Conservation (phyloP, 495 filamentous ascomycete species). For the Penicillium macrosclerotiorum region DNA sequence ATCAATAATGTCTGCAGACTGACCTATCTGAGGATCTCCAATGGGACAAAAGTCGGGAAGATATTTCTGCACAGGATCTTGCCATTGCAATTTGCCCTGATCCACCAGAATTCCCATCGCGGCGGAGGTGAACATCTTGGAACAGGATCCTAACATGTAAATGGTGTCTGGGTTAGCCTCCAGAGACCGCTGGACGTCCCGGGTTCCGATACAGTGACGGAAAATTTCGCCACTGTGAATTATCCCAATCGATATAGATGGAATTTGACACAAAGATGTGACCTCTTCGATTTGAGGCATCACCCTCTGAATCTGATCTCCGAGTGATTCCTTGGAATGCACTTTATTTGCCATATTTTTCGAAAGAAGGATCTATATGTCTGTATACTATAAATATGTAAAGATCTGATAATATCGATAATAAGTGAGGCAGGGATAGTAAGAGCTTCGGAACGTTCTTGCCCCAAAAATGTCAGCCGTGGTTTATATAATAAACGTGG, state of each 20-base stretch:
- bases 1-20: constrained; percentile 45
- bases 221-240: constrained; percentile 20
- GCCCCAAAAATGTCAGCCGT: too few species aligned
- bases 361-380: too few species aligned
- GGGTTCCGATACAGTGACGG: constrained; percentile 22
- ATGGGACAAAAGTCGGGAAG: constrained; percentile 23
- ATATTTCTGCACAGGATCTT: constrained; percentile 14
- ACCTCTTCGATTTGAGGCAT: too few species aligned
- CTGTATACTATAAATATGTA: too few species aligned
- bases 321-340: too few species aligned
- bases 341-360: too few species aligned
- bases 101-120: constrained; percentile 33
- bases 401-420: too few species aligned
- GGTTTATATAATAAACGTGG: too few species aligned
- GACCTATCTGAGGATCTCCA: constrained; percentile 12
- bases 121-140: constrained; percentile 35
- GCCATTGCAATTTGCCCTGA: constrained; percentile 23
- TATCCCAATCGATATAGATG: constrained; percentile 24
- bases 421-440: too few species aligned
- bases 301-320: too few species aligned
- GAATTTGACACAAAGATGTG: too few species aligned
- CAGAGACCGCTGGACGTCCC: constrained; percentile 8
- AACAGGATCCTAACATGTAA: constrained; percentile 37
- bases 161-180: constrained; percentile 26
- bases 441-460: too few species aligned